These are phyloP conservation scores for Ophiostoma ulmi DNA, from an alignment of 2,329 filamentous ascomycete species.

Conservation along the genomic window DNA sequence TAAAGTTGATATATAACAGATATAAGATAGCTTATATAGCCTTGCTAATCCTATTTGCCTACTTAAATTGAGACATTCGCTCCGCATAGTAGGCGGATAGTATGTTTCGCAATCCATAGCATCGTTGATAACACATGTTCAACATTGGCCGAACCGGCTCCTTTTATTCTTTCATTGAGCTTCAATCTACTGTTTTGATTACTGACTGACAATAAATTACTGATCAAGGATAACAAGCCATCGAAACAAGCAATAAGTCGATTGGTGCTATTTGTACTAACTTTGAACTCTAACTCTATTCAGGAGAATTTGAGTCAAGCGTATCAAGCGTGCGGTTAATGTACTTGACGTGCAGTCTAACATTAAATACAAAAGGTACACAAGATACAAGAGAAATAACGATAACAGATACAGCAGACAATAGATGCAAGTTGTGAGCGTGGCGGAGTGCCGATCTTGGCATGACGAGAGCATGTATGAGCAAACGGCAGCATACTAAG, in stretches of 20 bases:
- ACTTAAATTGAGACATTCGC: not conserved
- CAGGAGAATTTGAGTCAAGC: not conserved
- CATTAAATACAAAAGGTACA: not conserved
- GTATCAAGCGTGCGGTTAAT: not conserved
- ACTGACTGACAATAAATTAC: not conserved
- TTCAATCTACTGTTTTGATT: not conserved
- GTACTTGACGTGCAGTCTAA: not conserved
- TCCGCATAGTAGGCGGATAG: not conserved
- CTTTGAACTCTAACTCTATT: not conserved
- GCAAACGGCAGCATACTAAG: not conserved
- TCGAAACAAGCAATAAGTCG: not conserved
- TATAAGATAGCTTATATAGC: not conserved
- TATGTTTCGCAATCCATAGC: not conserved
- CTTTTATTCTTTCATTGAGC: not conserved
- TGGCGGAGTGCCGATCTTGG: not conserved
- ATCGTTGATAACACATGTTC: not conserved
- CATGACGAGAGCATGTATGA: not conserved
- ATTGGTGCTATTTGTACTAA: not conserved
- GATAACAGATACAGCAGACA: not conserved
- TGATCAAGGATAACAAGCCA: not conserved
- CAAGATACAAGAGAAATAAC: not conserved
- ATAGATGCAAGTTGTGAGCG: not conserved
- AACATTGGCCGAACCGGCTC: constrained; percentile 1
- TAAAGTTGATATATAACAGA: not conserved
- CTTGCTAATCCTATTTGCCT: not conserved